Percentiles rank a stretch among this genome's conserved stretches.
Conservation (phyloP, 2,329 filamentous ascomycete species). For the Fonsecaea pedrosoi region DNA sequence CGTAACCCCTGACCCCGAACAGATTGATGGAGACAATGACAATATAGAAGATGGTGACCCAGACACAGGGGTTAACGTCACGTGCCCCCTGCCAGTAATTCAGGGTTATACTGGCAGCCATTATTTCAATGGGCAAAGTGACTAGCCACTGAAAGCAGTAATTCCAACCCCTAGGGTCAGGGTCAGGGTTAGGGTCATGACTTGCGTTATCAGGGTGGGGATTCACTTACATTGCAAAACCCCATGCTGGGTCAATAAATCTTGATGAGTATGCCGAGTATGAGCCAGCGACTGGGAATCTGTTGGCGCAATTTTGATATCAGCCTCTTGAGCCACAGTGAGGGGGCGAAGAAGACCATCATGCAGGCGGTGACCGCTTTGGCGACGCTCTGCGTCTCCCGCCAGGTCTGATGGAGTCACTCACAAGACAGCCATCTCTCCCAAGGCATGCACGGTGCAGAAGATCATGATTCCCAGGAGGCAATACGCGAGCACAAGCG, state of each 20-base stretch:
- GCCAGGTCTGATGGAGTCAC: not conserved
- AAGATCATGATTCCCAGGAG: conserved; percentile 87
- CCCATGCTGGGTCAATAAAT: conserved; percentile 92
- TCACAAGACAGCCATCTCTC: conserved; percentile 79
- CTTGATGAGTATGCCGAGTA: conserved; percentile 90
- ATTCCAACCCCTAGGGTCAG: conserved; percentile 48
- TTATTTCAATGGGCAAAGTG: conserved; percentile 81
- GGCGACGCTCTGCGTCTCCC: not conserved
- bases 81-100: conserved; percentile 72
- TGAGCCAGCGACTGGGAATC: conserved; percentile 84
- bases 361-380: no score
- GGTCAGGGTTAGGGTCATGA: not conserved
- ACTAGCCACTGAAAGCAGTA: conserved; percentile 89
- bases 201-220: not conserved
- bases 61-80: conserved; percentile 60
- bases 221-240: conserved; percentile 78
- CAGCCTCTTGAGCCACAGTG: not conserved
- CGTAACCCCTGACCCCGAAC: conserved; percentile 81
- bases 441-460: conserved; percentile 86
- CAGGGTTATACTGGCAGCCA: conserved; percentile 83
- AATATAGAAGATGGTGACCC: conserved; percentile 74
- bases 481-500: conserved; percentile 74
- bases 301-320: not conserved
- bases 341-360: not conserved
- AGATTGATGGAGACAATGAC: conserved; percentile 77